Evolutionary conservation across 2,329 filamentous ascomycete genomes (phyloP), one percentile per base, ranked within the genome.

Genomic region (Fusarium incarnatum): DNA sequence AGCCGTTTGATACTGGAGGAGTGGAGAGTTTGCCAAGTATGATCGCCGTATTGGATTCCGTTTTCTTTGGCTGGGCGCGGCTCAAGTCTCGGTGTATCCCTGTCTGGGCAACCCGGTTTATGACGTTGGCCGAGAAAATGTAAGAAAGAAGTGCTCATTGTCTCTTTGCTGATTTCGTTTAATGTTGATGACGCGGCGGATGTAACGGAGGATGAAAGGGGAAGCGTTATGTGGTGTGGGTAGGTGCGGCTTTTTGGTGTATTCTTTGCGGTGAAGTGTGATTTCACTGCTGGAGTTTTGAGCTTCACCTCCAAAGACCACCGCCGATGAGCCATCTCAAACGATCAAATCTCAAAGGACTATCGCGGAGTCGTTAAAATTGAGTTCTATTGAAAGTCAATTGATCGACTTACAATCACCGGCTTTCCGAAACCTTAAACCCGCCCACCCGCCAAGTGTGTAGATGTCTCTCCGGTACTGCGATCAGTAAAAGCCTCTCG

Each of bases 11-110:
- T 41, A 23, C 53, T 65, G 58, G 41, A 71, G 52, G 59, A 58
- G 67, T 68, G 70, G 70, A 52, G 60, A 46, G 23, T 55, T 53
- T 18, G 71, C 71, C 71, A 73, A 73, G 71, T 4, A 46, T 49
- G 71, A 73, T 73, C 71, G 56, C 45, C 64, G 13, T 10, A 22
- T 15, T 45, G 34, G 16, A 49, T 7, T n/a, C 37, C 25, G 16
- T 56, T 44, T 66, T 70, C 28, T 64, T 60, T 60, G 56, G 67
- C 64, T 70, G 40, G 27, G 47, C 40, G 59, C 58, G 46, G 56
- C 55, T 55, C 57, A 57, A 56, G 47, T 5, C 34, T 70, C 58
- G 56, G 66, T 65, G 69, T 48, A 68, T 65, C 70, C 52, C 41
- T 65, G 62, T 50, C 70, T 72, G 45, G 67, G 56, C 59, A 48